Percentiles rank a stretch among this genome's conserved stretches.
Evolutionary conservation across 495 filamentous ascomycete species (phyloP).

Genomic region (Hypomontagnella submonticulosa): DNA sequence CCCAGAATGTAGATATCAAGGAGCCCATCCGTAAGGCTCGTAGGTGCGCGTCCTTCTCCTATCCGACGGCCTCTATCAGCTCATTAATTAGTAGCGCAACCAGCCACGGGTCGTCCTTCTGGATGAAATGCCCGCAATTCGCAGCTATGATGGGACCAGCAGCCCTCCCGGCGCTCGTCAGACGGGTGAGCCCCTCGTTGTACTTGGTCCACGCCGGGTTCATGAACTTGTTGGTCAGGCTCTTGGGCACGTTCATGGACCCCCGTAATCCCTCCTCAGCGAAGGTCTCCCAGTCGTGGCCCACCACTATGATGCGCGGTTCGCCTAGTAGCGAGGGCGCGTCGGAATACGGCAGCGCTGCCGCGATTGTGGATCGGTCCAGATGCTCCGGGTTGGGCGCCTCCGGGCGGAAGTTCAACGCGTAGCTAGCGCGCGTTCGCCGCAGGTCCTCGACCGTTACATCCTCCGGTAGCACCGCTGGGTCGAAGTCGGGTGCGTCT

Average conservation of each 20-base stretch:
- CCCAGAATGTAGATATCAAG: no score
- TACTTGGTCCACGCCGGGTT: slow-evolving; percentile 68
- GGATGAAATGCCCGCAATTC: slow-evolving; percentile 70
- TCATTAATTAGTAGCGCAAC: slow-evolving; percentile 61
- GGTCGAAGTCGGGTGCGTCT: slow-evolving; percentile 60
- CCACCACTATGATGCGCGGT: slow-evolving; percentile 66
- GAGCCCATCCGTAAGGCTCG: no score
- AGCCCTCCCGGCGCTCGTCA: slow-evolving; percentile 55
- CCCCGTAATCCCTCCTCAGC: slow-evolving; percentile 59
- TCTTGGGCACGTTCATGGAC: slow-evolving; percentile 51
- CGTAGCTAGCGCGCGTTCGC: slow-evolving; percentile 54
- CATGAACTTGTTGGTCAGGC: slow-evolving; percentile 60
- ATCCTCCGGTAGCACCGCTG: slow-evolving; percentile 52
- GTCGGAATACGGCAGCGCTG: slow-evolving; percentile 63
- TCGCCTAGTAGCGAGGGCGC: slow-evolving; percentile 57
- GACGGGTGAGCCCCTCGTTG: slow-evolving; percentile 63
- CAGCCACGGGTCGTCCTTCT: slow-evolving; percentile 68
- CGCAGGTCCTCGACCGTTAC: slow-evolving; percentile 60
- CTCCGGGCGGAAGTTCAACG: slow-evolving; percentile 61
- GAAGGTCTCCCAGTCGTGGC: slow-evolving; percentile 70
- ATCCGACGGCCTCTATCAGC: slow-evolving; percentile 44
- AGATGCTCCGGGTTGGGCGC: slow-evolving; percentile 67
- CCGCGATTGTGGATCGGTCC: slow-evolving; percentile 59
- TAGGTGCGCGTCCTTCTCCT: not conserved
- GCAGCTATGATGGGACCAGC: slow-evolving; percentile 63